Evolutionary conservation across 768 basidiomycete species (phyloP).

Genomic region (Mycena olivaceomarginata): DNA sequence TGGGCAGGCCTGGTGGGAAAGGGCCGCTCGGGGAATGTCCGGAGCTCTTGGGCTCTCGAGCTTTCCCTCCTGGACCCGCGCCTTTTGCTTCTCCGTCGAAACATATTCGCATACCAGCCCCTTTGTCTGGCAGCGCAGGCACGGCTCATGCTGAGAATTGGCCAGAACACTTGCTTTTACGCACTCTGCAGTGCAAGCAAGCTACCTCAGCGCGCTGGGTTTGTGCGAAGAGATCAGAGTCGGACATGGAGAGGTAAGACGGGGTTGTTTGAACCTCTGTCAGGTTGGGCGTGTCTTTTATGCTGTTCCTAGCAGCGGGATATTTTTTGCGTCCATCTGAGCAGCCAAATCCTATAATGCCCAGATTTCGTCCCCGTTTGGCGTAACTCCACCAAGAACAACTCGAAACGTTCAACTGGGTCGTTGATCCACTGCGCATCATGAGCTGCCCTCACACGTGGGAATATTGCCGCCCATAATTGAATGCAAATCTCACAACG

Average conservation of each 20-base stretch:
- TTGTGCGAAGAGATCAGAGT: not conserved
- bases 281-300: not conserved
- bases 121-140: not conserved
- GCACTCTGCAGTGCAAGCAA: not conserved
- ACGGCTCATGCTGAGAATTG: not conserved
- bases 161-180: constrained; percentile 7
- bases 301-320: not conserved
- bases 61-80: not conserved
- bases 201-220: not conserved
- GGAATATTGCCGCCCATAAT: not conserved
- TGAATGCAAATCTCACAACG: not conserved
- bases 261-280: not conserved
- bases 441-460: not conserved
- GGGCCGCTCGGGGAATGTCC: not conserved
- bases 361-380: too few relatives aligned
- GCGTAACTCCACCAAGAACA: too few relatives aligned
- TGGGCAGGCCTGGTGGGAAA: not conserved
- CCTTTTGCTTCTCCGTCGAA: not conserved
- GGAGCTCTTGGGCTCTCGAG: too few relatives aligned
- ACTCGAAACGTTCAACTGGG: too few relatives aligned
- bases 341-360: not conserved
- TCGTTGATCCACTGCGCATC: not conserved
- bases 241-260: not conserved
- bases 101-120: constrained; percentile 2
- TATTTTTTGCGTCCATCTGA: not conserved